Base-by-base conservation (phyloP, 2,329 filamentous ascomycete genomes). In the Endoconidiophora polonica region DNA sequence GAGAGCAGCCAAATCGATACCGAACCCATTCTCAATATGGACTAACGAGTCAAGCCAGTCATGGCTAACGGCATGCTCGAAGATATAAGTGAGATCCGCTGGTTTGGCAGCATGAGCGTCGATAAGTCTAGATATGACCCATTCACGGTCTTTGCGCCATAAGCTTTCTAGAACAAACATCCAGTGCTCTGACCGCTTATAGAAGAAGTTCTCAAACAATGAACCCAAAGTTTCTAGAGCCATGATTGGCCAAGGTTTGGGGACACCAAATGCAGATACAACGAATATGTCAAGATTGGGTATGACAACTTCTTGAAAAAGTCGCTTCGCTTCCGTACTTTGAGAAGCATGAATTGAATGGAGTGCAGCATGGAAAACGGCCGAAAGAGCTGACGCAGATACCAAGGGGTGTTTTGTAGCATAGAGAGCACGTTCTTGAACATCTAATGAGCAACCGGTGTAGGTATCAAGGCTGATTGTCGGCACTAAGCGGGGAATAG, bases 111-210 rank as follows among this genome's bases (percentile, higher is more conserved):
- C 86, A 59, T 93, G 86, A 46, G 93, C 82, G 39, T 81, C 81
- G 62, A 90, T 78, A 33, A 98, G 76, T 52, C 84, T 79, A 55
- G 81, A 76, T 7, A 81, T 81, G 14, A 96, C 83, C 83, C 87
- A 96, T 18, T 81, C 74, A 56, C 81, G 84, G 61, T 96, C 86
- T 60, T 91, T 87, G 57, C 83, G 81, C 88, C 90, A 96, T 4
- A 94, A 68, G 52, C 86, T 88, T 60, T 94, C 82, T 52, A 98
- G 74, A 12, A 94, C 90, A 55, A 95, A 93, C 56, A 88, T 81
- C 61, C 86, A 83, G 50, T 88, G 77, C 3, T 80, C 73, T 9
- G 86, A 79, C 50, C 79, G 76, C 63, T 88, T 88, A 59, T 80
- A 75, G 24, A 95, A 71, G 61, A 94, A 95, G 9, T 83, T 83